Evolutionary conservation across 2,329 filamentous ascomycete genomes (phyloP).

Genomic region (Alternaria sp.): DNA sequence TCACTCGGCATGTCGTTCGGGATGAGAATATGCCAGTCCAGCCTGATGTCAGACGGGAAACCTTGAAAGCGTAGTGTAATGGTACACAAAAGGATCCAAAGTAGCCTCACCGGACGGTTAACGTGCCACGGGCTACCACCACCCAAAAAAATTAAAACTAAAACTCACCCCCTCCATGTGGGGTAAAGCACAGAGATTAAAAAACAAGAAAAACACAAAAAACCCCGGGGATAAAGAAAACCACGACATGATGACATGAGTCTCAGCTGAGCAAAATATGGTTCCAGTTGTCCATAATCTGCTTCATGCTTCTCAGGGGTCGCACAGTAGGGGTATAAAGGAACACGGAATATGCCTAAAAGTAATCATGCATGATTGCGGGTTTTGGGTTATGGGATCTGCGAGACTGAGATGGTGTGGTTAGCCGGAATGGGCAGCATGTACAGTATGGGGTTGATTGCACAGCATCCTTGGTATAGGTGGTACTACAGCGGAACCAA

Average conservation of each 20-base stretch:
- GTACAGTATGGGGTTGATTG: constrained; percentile 25
- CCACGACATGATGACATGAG: constrained; percentile 28
- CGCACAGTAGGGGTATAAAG: constrained; percentile 3
- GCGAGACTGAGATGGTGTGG: constrained; percentile 28
- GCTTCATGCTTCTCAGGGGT: background rate
- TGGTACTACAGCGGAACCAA: constrained; percentile 8
- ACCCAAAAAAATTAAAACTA: too few species aligned
- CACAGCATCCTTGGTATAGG: constrained; percentile 21
- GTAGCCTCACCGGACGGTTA: constrained; percentile 34
- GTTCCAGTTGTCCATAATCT: constrained; percentile 1
- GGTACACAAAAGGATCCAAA: constrained; percentile 8
- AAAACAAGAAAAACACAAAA: background rate
- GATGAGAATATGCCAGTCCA: background rate
- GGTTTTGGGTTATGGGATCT: constrained; percentile 3
- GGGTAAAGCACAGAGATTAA: constrained; percentile 27
- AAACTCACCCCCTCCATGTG: constrained; percentile 21
- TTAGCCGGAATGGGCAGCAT: constrained; percentile 28
- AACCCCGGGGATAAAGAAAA: background rate
- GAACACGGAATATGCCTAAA: constrained; percentile 6
- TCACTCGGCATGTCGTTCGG: background rate
- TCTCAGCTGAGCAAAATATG: constrained; percentile 26
- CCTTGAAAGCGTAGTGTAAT: constrained; percentile 2
- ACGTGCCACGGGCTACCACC: constrained; percentile 16
- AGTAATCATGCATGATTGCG: background rate
- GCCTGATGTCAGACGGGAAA: background rate